Percentiles rank a stretch among this genome's conserved stretches.
These are phyloP conservation scores for Fusarium denticulatum DNA, from an alignment of 2,329 filamentous ascomycete species.

Conservation along the genomic window DNA sequence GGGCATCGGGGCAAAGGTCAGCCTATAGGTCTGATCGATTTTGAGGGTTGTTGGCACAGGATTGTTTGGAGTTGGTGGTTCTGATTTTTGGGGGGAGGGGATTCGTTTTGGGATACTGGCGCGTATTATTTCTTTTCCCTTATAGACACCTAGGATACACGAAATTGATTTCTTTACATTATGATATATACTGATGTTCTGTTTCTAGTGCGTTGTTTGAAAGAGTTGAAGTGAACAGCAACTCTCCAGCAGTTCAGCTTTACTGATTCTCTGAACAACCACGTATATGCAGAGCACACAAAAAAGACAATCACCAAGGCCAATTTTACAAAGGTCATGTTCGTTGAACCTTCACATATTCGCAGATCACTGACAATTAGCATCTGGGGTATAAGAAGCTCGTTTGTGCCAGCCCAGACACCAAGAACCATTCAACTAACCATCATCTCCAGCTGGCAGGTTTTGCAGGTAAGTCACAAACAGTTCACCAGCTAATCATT, in stretches of 20 bases:
- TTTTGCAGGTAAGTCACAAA: conserved; percentile 6
- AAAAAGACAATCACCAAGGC: background rate
- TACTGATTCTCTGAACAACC: background rate
- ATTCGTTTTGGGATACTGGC: background rate
- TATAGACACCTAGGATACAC: conserved; percentile 6
- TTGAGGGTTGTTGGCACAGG: background rate
- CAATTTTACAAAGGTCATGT: background rate
- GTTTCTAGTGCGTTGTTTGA: background rate
- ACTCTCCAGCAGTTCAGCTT: background rate
- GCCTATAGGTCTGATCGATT: conserved; percentile 37
- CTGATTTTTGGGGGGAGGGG: conserved; percentile 4
- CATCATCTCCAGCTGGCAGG: background rate
- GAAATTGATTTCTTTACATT: conserved; percentile 10
- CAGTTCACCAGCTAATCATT: background rate
- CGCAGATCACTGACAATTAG: background rate
- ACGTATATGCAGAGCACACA: background rate
- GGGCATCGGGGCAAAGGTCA: conserved; percentile 73
- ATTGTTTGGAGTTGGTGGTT: conserved; percentile 22
- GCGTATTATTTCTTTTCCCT: background rate
- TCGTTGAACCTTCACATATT: background rate
- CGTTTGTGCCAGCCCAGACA: background rate
- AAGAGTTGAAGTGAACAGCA: background rate
- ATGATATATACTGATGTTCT: background rate
- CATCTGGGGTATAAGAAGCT: conserved; percentile 1
- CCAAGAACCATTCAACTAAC: background rate